A percentile compares a stretch with the other conserved stretches of the same genome.
phyloP scores from a whole-genome alignment of 176 grass and related monocot genomes.

The Bolboschoenus planiculmis region DNA sequence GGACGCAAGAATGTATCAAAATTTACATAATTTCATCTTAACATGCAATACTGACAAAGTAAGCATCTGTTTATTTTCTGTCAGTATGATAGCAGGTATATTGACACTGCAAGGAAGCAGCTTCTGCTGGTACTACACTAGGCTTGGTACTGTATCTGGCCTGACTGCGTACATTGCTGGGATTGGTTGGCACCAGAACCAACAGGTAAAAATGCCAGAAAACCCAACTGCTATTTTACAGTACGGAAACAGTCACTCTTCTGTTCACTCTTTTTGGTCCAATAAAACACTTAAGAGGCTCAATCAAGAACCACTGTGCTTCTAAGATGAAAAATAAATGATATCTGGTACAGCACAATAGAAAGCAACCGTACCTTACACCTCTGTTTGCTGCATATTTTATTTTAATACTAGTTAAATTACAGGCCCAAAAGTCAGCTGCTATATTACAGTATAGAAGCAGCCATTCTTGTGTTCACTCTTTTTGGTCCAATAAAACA shows the following conservation, averaged over 20 bases:
- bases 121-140: neutral
- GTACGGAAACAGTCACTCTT: too few species aligned
- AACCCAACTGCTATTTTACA: too few species aligned
- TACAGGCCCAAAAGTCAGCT: neutral
- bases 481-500: neutral
- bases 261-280: neutral
- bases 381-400: too few species aligned
- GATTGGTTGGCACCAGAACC: neutral
- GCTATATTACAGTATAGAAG: slow-evolving; percentile 1
- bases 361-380: too few species aligned
- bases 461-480: neutral
- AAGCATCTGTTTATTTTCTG: neutral
- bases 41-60: neutral
- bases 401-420: neutral
- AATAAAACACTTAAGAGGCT: too few species aligned
- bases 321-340: too few species aligned
- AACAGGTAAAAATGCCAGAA: neutral
- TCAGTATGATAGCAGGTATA: neutral
- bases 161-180: neutral
- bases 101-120: neutral
- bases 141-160: neutral
- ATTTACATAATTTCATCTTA: neutral
- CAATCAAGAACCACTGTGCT: too few species aligned
- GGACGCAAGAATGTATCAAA: neutral
- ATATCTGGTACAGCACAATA: too few species aligned